Evolutionary conservation across 768 basidiomycete genomes (phyloP), one percentile per base, ranked within the genome.

Genomic region (Mycena venus): DNA sequence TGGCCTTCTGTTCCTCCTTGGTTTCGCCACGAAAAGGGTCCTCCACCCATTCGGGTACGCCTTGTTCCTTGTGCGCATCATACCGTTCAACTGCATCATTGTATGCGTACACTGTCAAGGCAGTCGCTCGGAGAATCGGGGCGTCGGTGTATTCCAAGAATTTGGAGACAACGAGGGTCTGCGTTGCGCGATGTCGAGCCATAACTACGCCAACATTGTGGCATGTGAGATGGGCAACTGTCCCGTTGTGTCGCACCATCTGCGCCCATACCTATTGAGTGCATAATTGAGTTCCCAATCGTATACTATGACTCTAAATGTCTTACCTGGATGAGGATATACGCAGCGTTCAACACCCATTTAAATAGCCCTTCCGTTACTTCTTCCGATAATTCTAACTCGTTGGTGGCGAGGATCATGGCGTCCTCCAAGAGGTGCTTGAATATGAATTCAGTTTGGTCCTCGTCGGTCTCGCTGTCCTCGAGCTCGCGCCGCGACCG

Each of bases 141-240:
- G 44, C 17, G 21, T 72, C 64, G 4, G 58, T 67, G 64, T 72
- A 19, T 27, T 72, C 55, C 23, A 72, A 14, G 19, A 67, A 66
- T 9, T 60, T 25, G 19, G 71, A 72, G 7, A 72, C 34, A 0
- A 9, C 7, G 29, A 72, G 14, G n/a, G 47, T 49, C 29, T 34
- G 34, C n/a, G n/a, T 40, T 40, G 14, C 21, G 4, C 71, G 64
- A 12, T 72, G 64, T 11, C 71, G 44, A 5, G 29, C 49, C 14
- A 73, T n/a, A 7, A 73, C 29, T 17, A 73, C n/a, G 4, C 58
- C 72, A n/a, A 73, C 27, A 31, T 73, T 73, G 36, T 73, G 51
- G 27, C 65, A 67, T 19, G 72, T 73, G 2, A 73, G 25, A 0
- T 38, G 72, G 29, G 72, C 72, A 25, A 73, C 9, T 27, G 72